These are phyloP conservation scores for Aphanocladium album DNA, from an alignment of 2,329 filamentous ascomycete species.

Conservation along the genomic window DNA sequence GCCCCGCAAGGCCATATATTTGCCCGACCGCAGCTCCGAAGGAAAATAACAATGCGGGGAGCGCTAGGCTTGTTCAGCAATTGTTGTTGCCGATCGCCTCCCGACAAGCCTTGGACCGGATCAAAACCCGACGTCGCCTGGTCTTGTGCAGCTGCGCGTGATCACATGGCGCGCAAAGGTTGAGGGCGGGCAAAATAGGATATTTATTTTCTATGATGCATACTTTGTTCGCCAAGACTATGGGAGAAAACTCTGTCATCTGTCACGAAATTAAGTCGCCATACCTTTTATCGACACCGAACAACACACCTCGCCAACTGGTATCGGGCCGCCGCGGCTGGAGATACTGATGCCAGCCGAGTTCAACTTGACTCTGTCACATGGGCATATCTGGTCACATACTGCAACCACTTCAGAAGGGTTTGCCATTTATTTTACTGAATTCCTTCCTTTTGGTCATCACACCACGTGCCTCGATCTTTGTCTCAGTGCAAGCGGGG, in stretches of 20 bases:
- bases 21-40: neutral
- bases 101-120: neutral
- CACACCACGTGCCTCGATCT: neutral
- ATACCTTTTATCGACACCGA: neutral
- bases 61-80: neutral
- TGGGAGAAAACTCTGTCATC: neutral
- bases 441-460: neutral
- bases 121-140: neutral
- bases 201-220: neutral
- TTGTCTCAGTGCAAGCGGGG: neutral
- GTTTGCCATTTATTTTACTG: neutral
- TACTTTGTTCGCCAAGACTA: neutral
- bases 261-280: neutral
- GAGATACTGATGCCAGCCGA: neutral
- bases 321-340: neutral
- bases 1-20: neutral
- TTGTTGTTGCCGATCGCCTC: neutral
- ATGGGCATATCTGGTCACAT: neutral
- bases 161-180: neutral
- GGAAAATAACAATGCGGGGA: neutral
- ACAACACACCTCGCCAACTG: neutral
- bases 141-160: neutral
- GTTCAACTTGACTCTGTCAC: neutral
- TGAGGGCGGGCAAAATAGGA: too few species aligned
- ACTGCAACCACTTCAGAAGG: too few species aligned